phyloP scores from a whole-genome alignment of 2,329 filamentous ascomycete species.

The Chrysoporthe cubensis region DNA sequence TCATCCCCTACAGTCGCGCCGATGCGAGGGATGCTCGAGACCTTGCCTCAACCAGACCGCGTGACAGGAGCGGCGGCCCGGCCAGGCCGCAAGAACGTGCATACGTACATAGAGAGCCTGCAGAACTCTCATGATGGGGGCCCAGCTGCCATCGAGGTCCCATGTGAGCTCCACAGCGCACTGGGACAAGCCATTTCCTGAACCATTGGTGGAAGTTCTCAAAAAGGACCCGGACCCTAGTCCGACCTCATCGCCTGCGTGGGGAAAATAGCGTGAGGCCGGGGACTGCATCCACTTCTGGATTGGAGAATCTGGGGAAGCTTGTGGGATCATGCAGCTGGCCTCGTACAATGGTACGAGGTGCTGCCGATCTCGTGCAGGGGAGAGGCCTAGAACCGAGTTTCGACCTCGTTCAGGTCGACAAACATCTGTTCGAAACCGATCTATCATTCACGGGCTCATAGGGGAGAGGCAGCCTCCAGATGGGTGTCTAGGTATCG shows the following conservation, averaged over 20 bases:
- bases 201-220: conserved; percentile 28
- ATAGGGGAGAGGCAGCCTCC: background rate
- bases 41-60: conserved; percentile 4
- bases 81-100: conserved; percentile 17
- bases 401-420: background rate
- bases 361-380: background rate
- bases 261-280: conserved; percentile 5
- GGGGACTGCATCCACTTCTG: conserved; percentile 8
- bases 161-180: background rate
- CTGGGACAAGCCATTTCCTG: background rate
- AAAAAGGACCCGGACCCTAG: background rate
- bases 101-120: conserved; percentile 1
- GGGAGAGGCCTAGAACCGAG: background rate
- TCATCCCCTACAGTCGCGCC: background rate
- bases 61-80: conserved; percentile 25
- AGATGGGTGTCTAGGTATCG: background rate
- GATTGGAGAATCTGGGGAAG: conserved; percentile 26
- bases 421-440: background rate
- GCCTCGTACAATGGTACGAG: conserved; percentile 8
- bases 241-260: background rate
- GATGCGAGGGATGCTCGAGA: background rate
- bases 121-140: conserved; percentile 10
- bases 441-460: background rate
- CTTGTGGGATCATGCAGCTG: conserved; percentile 13
- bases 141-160: background rate